phyloP scores from a whole-genome alignment of 768 basidiomycete genomes.

The Xerocomellus chrysenteron region DNA sequence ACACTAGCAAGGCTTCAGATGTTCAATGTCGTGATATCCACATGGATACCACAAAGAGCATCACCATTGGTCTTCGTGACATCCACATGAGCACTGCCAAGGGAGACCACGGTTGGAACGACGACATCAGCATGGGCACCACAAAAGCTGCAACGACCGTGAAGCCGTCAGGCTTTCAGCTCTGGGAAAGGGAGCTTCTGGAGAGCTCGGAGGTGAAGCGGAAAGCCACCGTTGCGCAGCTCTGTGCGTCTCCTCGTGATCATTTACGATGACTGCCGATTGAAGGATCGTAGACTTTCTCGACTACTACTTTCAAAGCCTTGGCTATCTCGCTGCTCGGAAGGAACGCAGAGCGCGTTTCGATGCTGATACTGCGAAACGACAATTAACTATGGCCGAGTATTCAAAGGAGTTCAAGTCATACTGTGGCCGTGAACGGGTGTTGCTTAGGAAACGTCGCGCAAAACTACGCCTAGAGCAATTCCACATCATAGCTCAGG shows the following conservation, averaged over 20 bases:
- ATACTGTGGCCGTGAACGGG: constrained; percentile 92
- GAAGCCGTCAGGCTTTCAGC: constrained; percentile 51
- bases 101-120: constrained; percentile 39
- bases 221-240: constrained; percentile 95
- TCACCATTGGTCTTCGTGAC: constrained; percentile 46
- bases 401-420: constrained; percentile 83
- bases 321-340: constrained; percentile 85
- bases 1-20: constrained; percentile 11
- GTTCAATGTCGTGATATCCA: constrained; percentile 55
- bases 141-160: constrained; percentile 43
- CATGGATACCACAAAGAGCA: constrained; percentile 77
- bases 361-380: constrained; percentile 74
- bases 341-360: constrained; percentile 84
- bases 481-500: constrained; percentile 98
- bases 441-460: constrained; percentile 86
- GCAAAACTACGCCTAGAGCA: constrained; percentile 92
- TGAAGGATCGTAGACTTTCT: constrained; percentile 68
- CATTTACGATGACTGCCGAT: constrained; percentile 9
- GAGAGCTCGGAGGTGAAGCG: constrained; percentile 87
- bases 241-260: constrained; percentile 59
- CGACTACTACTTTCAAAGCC: constrained; percentile 95
- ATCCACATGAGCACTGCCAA: constrained; percentile 69
- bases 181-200: constrained; percentile 85
- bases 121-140: constrained; percentile 68
- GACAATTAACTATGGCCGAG: constrained; percentile 54